These are phyloP conservation scores for Fusarium clavum DNA, from an alignment of 2,329 filamentous ascomycete genomes.

Conservation along the genomic window DNA sequence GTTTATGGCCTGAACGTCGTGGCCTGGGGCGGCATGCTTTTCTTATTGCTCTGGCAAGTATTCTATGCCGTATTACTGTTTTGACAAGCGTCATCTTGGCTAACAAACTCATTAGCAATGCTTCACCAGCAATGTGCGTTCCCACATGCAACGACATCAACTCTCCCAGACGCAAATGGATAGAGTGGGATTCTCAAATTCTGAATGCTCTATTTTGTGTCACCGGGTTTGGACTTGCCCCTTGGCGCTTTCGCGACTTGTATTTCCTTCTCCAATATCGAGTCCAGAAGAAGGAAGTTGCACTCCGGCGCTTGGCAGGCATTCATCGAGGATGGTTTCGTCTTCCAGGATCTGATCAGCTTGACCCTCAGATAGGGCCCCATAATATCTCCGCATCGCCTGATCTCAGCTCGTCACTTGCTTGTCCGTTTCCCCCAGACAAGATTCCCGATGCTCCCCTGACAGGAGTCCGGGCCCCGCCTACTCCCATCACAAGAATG, in stretches of 20 bases:
- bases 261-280: conserved; percentile 78
- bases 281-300: conserved; percentile 62
- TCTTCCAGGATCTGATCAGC: conserved; percentile 71
- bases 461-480: conserved; percentile 76
- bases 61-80: neutral
- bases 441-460: conserved; percentile 75
- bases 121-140: conserved; percentile 75
- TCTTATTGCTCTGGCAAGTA: conserved; percentile 79
- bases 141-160: conserved; percentile 77
- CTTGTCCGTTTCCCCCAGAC: conserved; percentile 71
- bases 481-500: conserved; percentile 79
- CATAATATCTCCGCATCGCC: conserved; percentile 60
- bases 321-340: conserved; percentile 83
- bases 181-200: conserved; percentile 87
- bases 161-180: conserved; percentile 83
- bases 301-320: conserved; percentile 76
- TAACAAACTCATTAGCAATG: conserved; percentile 39
- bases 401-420: conserved; percentile 43
- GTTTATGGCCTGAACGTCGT: conserved; percentile 86
- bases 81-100: neutral
- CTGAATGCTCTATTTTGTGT: conserved; percentile 85
- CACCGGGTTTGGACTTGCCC: conserved; percentile 84
- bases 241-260: conserved; percentile 85
- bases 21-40: conserved; percentile 92
- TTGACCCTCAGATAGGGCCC: conserved; percentile 66